Evolutionary conservation across 805 yeast genomes (phyloP), one percentile per base, ranked within the genome.

Genomic region (Vanderwaltozyma tropicalis): DNA sequence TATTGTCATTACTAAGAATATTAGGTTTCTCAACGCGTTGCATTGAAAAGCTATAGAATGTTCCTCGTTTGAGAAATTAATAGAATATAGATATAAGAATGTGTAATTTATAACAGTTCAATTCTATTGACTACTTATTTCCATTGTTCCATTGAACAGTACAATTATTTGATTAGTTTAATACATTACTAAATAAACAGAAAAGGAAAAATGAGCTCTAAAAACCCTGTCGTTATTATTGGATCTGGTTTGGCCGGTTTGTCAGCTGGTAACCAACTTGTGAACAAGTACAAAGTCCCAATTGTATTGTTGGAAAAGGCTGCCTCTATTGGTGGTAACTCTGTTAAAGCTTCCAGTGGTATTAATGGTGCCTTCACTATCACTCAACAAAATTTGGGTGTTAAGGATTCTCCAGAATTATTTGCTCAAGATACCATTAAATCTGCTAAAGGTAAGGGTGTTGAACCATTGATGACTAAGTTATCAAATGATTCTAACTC

Each of bases 391-490:
- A 37, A 57, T 6, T 57, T 67, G 22, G 54, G 63, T 13, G 69
- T 78, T 27, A 53, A 64, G 26, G 94, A 84, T 52, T 63, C 76
- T 1, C 72, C 72, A 3, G 73, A 72, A 16, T 61, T 66, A 35
- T 84, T 84, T 53, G 72, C 72, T 41, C 55, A 71, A 11, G 94
- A 84, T 53, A 80, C 94, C 0, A 52, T 76, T 30, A 71, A 68
- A 37, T 79, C 89, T 1, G 83, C 87, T 5, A 73, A 75, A 41
- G 67, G 63, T 29, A 60, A 73, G n/a, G 84, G 85, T 22, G 69
- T 76, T 36, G 71, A 72, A 8, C 62, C 62, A 1, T 66, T 84
- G 43, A 78, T 80, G 58, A 59, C 66, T 21, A 78, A 73, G 4
- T 62, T 84, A 41, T 71, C 81, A 1, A 62, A 68, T 38, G 74